phyloP scores from a whole-genome alignment of 108 stramenopile genomes.

The Chaetoceros tenuissimus region DNA sequence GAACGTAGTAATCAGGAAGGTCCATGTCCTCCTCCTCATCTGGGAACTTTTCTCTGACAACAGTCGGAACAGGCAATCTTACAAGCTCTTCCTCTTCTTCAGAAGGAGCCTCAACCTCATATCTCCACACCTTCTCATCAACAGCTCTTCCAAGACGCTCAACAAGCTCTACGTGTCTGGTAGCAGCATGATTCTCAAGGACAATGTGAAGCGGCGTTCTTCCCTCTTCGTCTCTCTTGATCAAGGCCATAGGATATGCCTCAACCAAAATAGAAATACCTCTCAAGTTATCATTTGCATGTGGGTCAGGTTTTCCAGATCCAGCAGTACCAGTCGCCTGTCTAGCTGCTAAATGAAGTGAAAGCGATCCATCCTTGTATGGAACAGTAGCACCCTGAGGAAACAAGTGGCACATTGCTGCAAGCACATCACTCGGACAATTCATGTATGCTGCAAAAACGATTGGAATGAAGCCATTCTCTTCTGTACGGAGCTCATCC shows the following conservation, averaged over 20 bases:
- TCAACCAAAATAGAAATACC: constrained; percentile 25
- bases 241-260: constrained; percentile 24
- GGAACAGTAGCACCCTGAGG: constrained; percentile 22
- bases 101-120: not conserved
- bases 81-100: not conserved
- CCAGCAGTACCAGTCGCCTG: constrained; percentile 5
- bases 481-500: not conserved
- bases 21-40: not conserved
- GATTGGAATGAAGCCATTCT: not conserved
- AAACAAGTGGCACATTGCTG: constrained; percentile 45
- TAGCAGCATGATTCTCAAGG: constrained; percentile 40
- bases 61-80: not conserved
- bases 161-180: constrained; percentile 31
- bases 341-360: constrained; percentile 35
- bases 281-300: constrained; percentile 22
- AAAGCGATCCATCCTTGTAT: constrained; percentile 24
- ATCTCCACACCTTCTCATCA: constrained; percentile 8
- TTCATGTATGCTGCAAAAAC: not conserved
- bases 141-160: constrained; percentile 9
- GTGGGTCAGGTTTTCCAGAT: not conserved
- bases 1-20: not conserved
- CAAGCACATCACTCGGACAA: constrained; percentile 16
- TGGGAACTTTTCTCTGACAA: not conserved
- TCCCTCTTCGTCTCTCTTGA: constrained; percentile 37
- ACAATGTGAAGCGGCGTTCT: constrained; percentile 62